Percentiles rank a stretch among this genome's conserved stretches.
phyloP scores from a whole-genome alignment of 441 rosid species.

The Euphorbia schlechtendalii region DNA sequence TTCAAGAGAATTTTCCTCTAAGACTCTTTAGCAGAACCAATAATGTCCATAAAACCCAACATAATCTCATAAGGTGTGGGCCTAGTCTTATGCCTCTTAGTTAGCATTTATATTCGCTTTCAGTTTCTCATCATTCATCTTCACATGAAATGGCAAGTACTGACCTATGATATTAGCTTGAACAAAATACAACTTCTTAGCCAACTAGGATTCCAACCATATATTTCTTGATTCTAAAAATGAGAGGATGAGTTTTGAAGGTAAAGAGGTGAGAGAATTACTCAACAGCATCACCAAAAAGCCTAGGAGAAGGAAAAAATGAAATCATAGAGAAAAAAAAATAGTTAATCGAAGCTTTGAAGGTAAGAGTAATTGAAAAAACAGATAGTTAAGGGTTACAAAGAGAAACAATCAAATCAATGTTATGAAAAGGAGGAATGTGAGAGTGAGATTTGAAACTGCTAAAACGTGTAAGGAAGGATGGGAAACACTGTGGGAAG shows the following conservation, averaged over 20 bases:
- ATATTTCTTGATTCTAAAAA: slow-evolving; percentile 18
- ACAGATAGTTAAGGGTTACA: no score
- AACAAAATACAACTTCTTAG: slow-evolving; percentile 23
- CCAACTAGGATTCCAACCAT: slow-evolving; percentile 32
- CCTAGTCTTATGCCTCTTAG: slow-evolving; percentile 23
- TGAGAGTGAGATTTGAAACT: no score
- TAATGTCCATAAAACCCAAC: slow-evolving; percentile 23
- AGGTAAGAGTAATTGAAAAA: no score
- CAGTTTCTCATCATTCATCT: slow-evolving; percentile 27
- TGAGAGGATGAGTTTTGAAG: slow-evolving; percentile 25
- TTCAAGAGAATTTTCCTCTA: slow-evolving; percentile 17
- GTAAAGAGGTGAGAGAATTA: no score
- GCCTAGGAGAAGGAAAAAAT: no score
- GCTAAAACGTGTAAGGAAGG: no score
- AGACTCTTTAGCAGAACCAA: slow-evolving; percentile 23
- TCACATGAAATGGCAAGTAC: slow-evolving; percentile 22
- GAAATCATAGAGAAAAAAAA: no score
- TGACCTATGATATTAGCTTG: slow-evolving; percentile 25
- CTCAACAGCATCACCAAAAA: no score
- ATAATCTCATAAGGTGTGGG: slow-evolving; percentile 23
- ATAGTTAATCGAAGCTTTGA: no score
- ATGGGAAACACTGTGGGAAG: no score
- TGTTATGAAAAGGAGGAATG: no score
- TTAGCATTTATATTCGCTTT: slow-evolving; percentile 4
- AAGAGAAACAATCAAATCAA: no score